Base-by-base conservation (phyloP, 257 asterid species). In the Ajuga chamaepitys region DNA sequence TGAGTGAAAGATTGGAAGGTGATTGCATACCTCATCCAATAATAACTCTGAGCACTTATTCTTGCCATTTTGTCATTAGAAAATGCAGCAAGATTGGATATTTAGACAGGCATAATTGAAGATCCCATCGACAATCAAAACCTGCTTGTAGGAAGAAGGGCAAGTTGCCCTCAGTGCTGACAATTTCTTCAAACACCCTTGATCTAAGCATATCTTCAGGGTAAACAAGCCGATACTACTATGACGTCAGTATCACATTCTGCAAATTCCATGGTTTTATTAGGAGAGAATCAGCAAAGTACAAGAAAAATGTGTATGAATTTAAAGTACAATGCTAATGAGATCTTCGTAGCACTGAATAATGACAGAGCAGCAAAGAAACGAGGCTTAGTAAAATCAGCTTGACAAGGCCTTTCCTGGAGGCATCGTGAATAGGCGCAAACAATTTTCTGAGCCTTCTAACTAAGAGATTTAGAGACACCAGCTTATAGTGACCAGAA, bases 61-160 rank as follows among this genome's bases (percentile, higher is more conserved):
- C 37, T 4, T 30, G 37, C 7, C 37, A 30, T 30, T 5, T 30
- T 1, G 7, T 30, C 4, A 28, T n/a, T n/a, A n/a, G n/a, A n/a
- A n/a, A n/a, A n/a, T n/a, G n/a, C n/a, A n/a, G n/a, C n/a, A n/a
- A n/a, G n/a, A n/a, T n/a, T n/a, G n/a, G n/a, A 30, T 30, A 30
- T 30, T 30, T 30, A 30, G 37, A 30, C 7, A 30, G 37, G 67
- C 20, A 53, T 77, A 73, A 11, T 24, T 21, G 60, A 74, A 72
- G 24, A 81, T 25, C 53, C 62, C 59, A 8, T 72, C 68, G 11
- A 42, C 26, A 13, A 65, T 28, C 14, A 77, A 50, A 14, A 78
- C 81, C 34, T 62, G 46, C 81, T 77, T 25, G 67, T 16, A 30
- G 79, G 75, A 32, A 54, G 32, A 68, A 81, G 70, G 9, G 79